Conservation (phyloP, 2,329 filamentous ascomycete species). For the Monosporascus sp. region DNA sequence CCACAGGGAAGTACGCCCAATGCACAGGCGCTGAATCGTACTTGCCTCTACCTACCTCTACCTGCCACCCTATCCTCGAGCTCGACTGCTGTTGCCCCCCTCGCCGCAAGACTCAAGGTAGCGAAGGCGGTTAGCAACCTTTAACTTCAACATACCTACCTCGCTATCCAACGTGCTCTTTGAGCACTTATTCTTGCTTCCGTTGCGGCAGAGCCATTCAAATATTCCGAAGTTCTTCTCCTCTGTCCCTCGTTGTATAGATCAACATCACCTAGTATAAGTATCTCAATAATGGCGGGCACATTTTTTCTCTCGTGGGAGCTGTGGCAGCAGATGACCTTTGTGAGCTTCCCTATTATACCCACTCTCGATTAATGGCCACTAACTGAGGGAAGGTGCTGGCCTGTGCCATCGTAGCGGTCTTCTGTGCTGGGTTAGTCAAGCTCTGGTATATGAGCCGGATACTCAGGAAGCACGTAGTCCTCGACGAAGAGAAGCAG, state of each 20-base stretch:
- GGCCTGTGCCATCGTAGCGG: conserved; percentile 62
- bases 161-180: neutral
- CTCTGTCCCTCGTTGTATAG: conserved; percentile 13
- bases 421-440: conserved; percentile 61
- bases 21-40: neutral
- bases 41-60: neutral
- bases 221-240: neutral
- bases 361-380: neutral
- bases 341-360: conserved; percentile 53
- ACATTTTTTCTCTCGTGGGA: conserved; percentile 66
- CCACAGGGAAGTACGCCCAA: neutral
- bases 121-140: neutral
- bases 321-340: conserved; percentile 85
- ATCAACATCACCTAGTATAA: conserved; percentile 13
- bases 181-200: conserved; percentile 2
- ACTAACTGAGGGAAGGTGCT: conserved; percentile 53
- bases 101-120: neutral
- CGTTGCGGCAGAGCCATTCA: neutral
- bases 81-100: too few species aligned
- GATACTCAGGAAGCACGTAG: conserved; percentile 50
- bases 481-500: conserved; percentile 62
- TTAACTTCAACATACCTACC: neutral
- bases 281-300: conserved; percentile 30
- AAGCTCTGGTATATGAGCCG: conserved; percentile 63
- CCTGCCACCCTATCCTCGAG: neutral